Percentiles rank a stretch among this genome's conserved stretches.
phyloP scores from a whole-genome alignment of 345 rosid genomes.

The Gossypium ekmanianum region DNA sequence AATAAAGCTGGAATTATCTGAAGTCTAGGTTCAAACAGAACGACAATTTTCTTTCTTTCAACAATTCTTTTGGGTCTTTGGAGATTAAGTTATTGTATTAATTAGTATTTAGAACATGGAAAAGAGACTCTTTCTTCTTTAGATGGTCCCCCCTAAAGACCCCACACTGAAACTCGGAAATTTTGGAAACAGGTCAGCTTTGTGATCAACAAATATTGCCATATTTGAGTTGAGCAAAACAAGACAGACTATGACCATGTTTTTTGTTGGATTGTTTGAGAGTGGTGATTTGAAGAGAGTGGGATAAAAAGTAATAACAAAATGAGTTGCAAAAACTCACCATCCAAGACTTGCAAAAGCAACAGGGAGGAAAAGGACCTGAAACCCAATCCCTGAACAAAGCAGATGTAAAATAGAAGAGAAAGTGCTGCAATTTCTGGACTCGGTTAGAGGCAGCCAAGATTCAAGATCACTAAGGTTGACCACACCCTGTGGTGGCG shows the following conservation, averaged over 20 bases:
- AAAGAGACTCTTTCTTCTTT: neutral
- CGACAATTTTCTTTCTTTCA: neutral
- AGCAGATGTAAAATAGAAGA: slow-evolving; percentile 30
- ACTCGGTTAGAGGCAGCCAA: slow-evolving; percentile 53
- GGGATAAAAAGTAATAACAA: neutral
- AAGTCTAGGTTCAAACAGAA: too few species aligned
- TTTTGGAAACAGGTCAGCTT: neutral
- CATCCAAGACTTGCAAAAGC: slow-evolving; percentile 46
- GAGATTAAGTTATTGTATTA: neutral
- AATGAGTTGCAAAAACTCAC: slow-evolving; percentile 19
- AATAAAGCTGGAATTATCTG: neutral
- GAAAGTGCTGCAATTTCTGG: slow-evolving; percentile 32
- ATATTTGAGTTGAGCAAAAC: neutral
- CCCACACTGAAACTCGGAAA: neutral
- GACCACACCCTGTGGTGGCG: neutral
- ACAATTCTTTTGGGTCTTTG: neutral
- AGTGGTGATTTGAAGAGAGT: neutral
- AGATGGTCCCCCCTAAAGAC: neutral
- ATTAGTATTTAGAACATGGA: neutral
- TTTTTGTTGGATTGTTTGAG: neutral
- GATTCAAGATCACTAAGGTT: slow-evolving; percentile 18
- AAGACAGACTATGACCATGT: neutral
- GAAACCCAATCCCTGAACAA: slow-evolving; percentile 42
- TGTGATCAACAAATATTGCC: neutral
- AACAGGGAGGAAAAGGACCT: slow-evolving; percentile 42